Evolutionary conservation across 192 early-diverging fungal species (phyloP), one percentile per base, ranked within the genome.

Genomic region (Coemansia sp.): DNA sequence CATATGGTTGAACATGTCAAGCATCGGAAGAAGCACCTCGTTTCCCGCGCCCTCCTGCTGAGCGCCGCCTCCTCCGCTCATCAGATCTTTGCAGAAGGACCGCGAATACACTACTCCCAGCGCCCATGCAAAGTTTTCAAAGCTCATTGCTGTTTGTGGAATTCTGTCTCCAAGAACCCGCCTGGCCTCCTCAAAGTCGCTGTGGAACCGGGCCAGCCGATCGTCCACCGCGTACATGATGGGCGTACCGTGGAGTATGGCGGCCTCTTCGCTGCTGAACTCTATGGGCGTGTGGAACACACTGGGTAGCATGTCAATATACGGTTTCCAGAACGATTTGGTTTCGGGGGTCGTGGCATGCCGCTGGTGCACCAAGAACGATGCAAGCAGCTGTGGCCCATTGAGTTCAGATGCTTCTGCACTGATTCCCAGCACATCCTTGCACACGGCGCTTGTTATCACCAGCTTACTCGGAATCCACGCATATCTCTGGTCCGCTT

Each of bases 1-100:
- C 54, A 81, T 77, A 63, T 91, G 90, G 61, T 91, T 91, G 70
- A 90, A 60, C 52, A 86, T 81, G 69, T 91, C 90, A 45, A 86
- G 70, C 44, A 91, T 68, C 2, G 89, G 89, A 52, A 91, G 74
- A 37, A 91, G 60, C 18, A 85, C 79, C 15, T 84, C 87, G 45
- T 44, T 54, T 10, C 53, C 40, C 12, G 67, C 58, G 8, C 80
- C 70, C 16, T 58, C 60, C 12, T 61, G 39, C 32, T 32, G 32
- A 8, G 52, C 76, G 0, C 73, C 75, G 16, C 23, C 38, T 2
- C 61, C 70, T 18, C 71, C 79, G 21, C 79, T 73, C 61, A 91
- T 72, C 59, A 91, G 69, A 16, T 64, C 76, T 53, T 86, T 81
- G 16, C 87, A 84, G 56, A 88, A 91, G 40, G 88, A 64, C 56